Conservation (phyloP, 2,329 filamentous ascomycete genomes). For the Colletotrichum sp. region DNA sequence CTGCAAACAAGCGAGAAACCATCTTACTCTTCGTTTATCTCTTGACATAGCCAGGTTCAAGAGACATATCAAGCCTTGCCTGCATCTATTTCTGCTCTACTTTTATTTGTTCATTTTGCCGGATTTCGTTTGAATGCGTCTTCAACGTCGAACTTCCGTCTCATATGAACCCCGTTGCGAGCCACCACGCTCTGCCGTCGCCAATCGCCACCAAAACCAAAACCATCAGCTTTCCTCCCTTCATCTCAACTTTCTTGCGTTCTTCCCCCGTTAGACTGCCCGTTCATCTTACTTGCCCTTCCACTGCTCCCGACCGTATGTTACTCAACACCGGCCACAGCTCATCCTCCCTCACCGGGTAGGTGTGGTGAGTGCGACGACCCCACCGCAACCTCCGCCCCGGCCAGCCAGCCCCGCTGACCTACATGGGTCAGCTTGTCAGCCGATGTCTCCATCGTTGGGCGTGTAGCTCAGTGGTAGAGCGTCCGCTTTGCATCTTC, state of each 20-base stretch:
- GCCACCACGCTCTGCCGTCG: background rate
- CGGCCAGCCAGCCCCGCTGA: background rate
- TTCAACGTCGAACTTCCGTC: background rate
- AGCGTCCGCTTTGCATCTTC: background rate
- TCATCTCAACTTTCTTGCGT: background rate
- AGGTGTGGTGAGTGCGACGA: background rate
- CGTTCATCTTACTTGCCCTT: background rate
- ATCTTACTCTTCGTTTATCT: background rate
- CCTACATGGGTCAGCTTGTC: background rate
- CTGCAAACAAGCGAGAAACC: background rate
- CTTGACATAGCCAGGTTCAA: background rate
- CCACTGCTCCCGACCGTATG: background rate
- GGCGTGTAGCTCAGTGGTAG: constrained; percentile 6
- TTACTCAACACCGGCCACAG: background rate
- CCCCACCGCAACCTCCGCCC: background rate
- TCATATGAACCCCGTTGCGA: background rate
- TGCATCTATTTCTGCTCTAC: fast-evolving
- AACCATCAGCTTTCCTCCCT: background rate
- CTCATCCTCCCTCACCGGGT: background rate
- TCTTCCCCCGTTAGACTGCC: background rate
- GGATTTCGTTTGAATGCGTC: background rate
- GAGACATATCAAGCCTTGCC: background rate
- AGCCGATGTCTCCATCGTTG: background rate
- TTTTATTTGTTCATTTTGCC: fast-evolving
- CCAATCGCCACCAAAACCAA: background rate